Evolutionary conservation across 306 rosid genomes (phyloP).

Genomic region (Ormosia semicastrata): DNA sequence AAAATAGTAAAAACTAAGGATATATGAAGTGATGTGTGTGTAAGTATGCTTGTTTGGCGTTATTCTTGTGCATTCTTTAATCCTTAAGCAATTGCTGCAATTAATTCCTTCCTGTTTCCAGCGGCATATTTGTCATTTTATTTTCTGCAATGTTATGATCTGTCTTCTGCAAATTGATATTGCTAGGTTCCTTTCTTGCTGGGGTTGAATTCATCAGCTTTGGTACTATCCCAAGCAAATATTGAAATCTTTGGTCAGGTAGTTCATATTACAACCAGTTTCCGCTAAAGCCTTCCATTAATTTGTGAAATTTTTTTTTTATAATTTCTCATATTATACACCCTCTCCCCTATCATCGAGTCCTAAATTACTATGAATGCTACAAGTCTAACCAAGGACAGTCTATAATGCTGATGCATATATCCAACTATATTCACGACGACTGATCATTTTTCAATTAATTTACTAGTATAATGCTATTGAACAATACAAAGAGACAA

Average conservation of each 20-base stretch:
- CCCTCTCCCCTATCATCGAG: background rate
- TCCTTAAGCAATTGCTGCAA: background rate
- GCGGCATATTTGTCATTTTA: background rate
- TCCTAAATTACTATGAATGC: background rate
- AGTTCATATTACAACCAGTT: background rate
- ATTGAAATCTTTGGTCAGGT: slow-evolving; percentile 51
- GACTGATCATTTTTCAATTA: background rate
- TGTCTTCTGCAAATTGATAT: background rate
- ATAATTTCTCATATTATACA: background rate
- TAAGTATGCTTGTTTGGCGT: too few relatives aligned
- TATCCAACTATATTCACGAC: too few relatives aligned
- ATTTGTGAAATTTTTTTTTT: background rate
- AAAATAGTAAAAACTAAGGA: too few relatives aligned
- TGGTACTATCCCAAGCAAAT: slow-evolving; percentile 7
- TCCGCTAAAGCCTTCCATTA: background rate
- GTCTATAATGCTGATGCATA: too few relatives aligned
- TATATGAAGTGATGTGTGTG: too few relatives aligned
- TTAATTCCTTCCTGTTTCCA: background rate
- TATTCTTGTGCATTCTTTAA: background rate
- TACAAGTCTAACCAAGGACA: background rate
- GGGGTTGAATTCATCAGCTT: background rate
- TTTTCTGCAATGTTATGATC: background rate
- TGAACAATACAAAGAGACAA: background rate
- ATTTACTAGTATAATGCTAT: too few relatives aligned
- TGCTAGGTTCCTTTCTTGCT: slow-evolving; percentile 56